Evolutionary conservation across 129 eudicot species (phyloP), one percentile per base, ranked within the genome.

Genomic region (Artemisia argyi): DNA sequence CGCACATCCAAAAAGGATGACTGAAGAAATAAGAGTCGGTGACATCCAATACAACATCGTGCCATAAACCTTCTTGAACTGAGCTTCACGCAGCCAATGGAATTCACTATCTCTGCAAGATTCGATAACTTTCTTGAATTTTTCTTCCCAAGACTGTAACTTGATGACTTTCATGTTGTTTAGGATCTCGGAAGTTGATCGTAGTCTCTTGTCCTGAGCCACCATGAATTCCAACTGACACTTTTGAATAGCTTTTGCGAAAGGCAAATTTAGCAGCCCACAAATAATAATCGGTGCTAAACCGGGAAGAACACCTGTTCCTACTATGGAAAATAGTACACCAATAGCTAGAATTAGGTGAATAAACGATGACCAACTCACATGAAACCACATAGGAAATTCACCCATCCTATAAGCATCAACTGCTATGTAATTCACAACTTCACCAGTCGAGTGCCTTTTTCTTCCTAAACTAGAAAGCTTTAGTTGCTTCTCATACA

Each of bases 351-450:
- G 66, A 68, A 86, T 68, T 17, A 91, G 67, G 24, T 85, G 96
- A 11, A 88, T 22, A 3, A 16, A n/a, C 12, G 50, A 84, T 46
- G 68, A 73, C 96, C 92, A 91, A 16, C 76, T 81, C 7, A 65
- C 35, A 57, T 88, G 90, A 28, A 86, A 79, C 96, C 95, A 86
- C 87, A 76, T 70, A 3, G 85, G 85, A 68, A 88, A 86, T 3
- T 88, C 97, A 18, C 96, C 92, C 92, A 88, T 88, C 60, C 97
- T 64, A 44, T 91, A 88, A 15, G 97, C 92, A 78, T 91, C 96
- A 50, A 91, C 84, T 0, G 89, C 88, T n/a, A 91, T 86, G 72
- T 88, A 91, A 61, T 91, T 91, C 11, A 84, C 91, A 30, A 91
- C 74, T 72, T 91, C 96, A 0, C 96, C 91, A 0, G 96, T 86